Evolutionary conservation across 345 rosid species (phyloP).

Genomic region (Aquilaria yunnanensis): DNA sequence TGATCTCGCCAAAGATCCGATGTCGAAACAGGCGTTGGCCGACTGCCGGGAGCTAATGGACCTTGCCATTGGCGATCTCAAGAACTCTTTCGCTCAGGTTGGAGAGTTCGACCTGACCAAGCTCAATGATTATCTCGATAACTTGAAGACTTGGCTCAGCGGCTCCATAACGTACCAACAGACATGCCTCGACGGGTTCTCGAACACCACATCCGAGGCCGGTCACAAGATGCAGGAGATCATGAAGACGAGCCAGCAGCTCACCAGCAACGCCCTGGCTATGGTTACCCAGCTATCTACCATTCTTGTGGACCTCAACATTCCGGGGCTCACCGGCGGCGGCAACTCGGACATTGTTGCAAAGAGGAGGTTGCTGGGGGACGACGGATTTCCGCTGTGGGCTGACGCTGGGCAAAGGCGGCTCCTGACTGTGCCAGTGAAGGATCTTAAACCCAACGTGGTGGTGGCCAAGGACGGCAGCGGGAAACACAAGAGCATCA

Average conservation of each 20-base stretch:
- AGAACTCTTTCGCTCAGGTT: conserved; percentile 31
- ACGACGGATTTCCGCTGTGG: conserved; percentile 42
- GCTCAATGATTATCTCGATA: conserved; percentile 27
- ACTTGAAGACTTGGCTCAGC: conserved; percentile 67
- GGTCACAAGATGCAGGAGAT: conserved; percentile 38
- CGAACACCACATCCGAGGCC: conserved; percentile 38
- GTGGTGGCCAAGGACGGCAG: conserved; percentile 69
- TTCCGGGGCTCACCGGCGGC: conserved; percentile 9
- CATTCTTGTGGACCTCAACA: conserved; percentile 20
- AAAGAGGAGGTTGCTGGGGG: conserved; percentile 27
- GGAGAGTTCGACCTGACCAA: conserved; percentile 28
- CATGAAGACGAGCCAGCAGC: conserved; percentile 37
- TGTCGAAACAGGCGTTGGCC: conserved; percentile 40
- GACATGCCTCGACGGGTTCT: conserved; percentile 65
- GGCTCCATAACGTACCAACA: conserved; percentile 70
- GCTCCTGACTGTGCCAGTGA: conserved; percentile 25
- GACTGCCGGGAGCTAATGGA: conserved; percentile 47
- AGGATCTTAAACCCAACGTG: conserved; percentile 32
- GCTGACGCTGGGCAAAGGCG: conserved; percentile 24
- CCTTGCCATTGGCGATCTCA: conserved; percentile 50
- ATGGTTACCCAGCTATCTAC: conserved; percentile 43
- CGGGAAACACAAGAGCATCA: conserved; percentile 56
- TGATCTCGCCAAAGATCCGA: conserved; percentile 37
- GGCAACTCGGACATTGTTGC: conserved; percentile 2
- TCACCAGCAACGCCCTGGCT: conserved; percentile 70